Conservation (phyloP, 345 rosid species). For the Zanthoxylum bungeanum region DNA sequence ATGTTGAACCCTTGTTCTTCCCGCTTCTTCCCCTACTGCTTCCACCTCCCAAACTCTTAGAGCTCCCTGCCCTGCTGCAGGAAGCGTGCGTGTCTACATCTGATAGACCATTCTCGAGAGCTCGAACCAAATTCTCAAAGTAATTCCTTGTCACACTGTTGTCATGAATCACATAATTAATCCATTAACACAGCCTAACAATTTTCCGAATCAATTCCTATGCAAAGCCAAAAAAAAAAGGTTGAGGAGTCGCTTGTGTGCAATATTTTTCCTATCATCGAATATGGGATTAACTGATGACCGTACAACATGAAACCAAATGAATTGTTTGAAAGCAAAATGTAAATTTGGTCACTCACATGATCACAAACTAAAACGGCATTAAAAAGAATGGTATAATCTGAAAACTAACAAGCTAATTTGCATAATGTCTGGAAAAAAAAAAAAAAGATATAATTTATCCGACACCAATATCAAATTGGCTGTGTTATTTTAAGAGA, state of each 20-base stretch:
- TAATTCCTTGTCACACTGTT: constrained; percentile 74
- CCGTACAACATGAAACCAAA: neutral
- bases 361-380: neutral
- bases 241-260: too few species aligned
- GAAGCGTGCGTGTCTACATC: constrained; percentile 59
- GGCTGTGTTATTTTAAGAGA: too few species aligned
- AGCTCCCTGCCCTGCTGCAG: constrained; percentile 45
- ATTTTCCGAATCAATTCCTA: neutral
- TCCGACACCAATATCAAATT: neutral
- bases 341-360: neutral
- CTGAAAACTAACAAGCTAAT: constrained; percentile 1
- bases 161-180: constrained; percentile 8
- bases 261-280: neutral
- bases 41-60: constrained; percentile 43
- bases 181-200: neutral
- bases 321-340: constrained; percentile 2
- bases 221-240: neutral
- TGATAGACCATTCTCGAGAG: constrained; percentile 74
- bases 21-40: constrained; percentile 29
- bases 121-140: constrained; percentile 79
- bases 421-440: neutral
- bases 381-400: too few species aligned
- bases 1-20: constrained; percentile 53
- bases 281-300: neutral
- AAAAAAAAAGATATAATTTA: neutral